Evolutionary conservation across 2,329 filamentous ascomycete species (phyloP).

Genomic region (Ceratocystis albifundus): DNA sequence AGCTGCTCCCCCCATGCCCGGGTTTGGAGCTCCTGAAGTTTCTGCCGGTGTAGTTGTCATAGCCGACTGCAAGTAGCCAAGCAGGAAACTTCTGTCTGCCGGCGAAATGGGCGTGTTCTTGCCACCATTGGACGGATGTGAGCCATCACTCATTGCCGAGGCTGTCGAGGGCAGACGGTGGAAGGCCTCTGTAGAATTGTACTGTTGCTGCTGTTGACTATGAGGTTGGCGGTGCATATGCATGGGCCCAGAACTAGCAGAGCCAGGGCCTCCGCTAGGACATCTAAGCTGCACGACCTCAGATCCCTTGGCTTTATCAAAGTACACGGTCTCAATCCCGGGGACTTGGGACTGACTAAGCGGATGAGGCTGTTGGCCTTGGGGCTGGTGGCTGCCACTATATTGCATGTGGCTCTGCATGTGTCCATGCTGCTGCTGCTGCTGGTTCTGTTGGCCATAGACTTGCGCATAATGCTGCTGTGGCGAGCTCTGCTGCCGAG

Average conservation of each 20-base stretch:
- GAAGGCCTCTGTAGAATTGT: slow-evolving; percentile 14
- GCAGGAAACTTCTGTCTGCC: slow-evolving; percentile 62
- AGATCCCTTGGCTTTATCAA: neutral
- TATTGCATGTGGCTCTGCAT: slow-evolving; percentile 13
- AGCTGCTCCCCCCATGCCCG: neutral
- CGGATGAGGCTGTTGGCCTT: slow-evolving; percentile 18
- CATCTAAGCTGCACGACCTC: neutral
- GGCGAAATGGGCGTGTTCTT: slow-evolving; percentile 48
- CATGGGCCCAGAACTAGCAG: too few relatives aligned
- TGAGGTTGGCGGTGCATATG: neutral
- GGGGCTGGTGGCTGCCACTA: slow-evolving; percentile 18
- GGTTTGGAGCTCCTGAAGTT: slow-evolving; percentile 24
- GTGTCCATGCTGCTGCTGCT: slow-evolving; percentile 13
- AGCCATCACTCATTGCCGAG: slow-evolving; percentile 32
- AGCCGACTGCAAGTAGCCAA: slow-evolving; percentile 57
- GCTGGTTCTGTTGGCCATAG: slow-evolving; percentile 15
- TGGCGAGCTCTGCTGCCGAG: slow-evolving; percentile 17
- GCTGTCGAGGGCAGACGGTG: slow-evolving; percentile 38
- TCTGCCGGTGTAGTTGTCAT: slow-evolving; percentile 28
- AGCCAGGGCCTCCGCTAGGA: neutral
- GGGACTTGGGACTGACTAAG: slow-evolving; percentile 21
- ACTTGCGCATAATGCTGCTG: slow-evolving; percentile 19
- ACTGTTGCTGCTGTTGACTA: slow-evolving; percentile 2
- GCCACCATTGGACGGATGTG: slow-evolving; percentile 33
- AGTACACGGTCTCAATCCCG: slow-evolving; percentile 4